phyloP scores from a whole-genome alignment of 2,329 filamentous ascomycete genomes.

The Trichoderma koningii region DNA sequence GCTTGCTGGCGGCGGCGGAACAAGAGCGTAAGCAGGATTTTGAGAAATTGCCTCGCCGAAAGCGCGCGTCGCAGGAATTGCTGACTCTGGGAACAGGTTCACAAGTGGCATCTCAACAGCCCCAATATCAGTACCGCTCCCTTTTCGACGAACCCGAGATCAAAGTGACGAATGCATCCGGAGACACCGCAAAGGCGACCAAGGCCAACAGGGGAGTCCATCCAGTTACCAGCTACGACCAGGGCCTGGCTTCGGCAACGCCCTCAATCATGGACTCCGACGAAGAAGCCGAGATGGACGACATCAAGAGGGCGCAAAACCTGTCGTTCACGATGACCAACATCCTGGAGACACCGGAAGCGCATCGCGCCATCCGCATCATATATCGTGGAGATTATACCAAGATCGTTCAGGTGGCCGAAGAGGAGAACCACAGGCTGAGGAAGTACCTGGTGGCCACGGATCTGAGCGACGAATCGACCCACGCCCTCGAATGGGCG shows the following conservation, averaged over 20 bases:
- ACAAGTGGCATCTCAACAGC: slow-evolving; percentile 54
- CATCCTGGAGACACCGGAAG: slow-evolving; percentile 72
- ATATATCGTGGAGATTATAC: slow-evolving; percentile 86
- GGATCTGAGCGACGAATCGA: slow-evolving; percentile 90
- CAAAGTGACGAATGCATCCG: slow-evolving; percentile 63
- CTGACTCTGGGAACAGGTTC: slow-evolving; percentile 48
- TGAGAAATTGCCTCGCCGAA: background rate
- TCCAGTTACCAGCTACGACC: slow-evolving; percentile 82
- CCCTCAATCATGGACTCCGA: slow-evolving; percentile 74
- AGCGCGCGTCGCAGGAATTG: background rate
- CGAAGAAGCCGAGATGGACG: slow-evolving; percentile 78
- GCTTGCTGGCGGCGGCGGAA: slow-evolving; percentile 71
- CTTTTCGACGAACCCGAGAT: slow-evolving; percentile 67
- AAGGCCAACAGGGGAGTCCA: slow-evolving; percentile 63
- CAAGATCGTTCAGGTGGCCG: slow-evolving; percentile 73
- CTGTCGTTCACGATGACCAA: slow-evolving; percentile 79
- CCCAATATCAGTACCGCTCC: slow-evolving; percentile 60
- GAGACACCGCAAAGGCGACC: slow-evolving; percentile 58
- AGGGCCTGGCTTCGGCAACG: slow-evolving; percentile 57
- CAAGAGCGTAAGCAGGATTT: slow-evolving; percentile 67
- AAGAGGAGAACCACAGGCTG: slow-evolving; percentile 75
- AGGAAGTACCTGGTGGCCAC: slow-evolving; percentile 95
- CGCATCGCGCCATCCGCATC: slow-evolving; percentile 82
- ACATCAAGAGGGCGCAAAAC: slow-evolving; percentile 85
- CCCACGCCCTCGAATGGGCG: slow-evolving; percentile 95